Evolutionary conservation across 2,329 filamentous ascomycete genomes (phyloP), one percentile per base, ranked within the genome.

Genomic region (Arthrobotrys entomopaga): DNA sequence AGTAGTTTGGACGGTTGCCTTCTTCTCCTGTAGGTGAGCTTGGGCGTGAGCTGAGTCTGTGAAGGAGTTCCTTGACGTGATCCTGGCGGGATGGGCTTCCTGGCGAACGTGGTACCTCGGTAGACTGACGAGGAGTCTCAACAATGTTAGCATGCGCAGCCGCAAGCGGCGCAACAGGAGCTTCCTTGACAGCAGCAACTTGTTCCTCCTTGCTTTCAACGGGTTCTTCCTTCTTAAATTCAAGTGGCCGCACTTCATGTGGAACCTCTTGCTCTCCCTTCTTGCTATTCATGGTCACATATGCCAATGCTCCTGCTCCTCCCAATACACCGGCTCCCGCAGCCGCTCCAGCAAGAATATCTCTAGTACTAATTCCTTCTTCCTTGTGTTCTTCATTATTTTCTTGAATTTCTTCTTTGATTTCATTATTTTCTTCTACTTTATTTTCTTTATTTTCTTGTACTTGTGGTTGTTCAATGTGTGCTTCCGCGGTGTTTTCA

Each of bases 11-110:
- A 16, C 43, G 50, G 16, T 52, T 19, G 46, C 3, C 34, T 66
- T 73, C 69, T 15, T 73, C 69, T 38, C 67, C 67, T 5, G 69
- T 73, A 40, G 69, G 69, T 26, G 69, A 73, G 29, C 61, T 60
- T 46, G 69, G 69, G 15, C 69, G 69, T 6, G 69, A 73, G 56
- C 69, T 73, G 40, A 73, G 69, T 43, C 69, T 48, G 56, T 65
- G 60, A 19, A 73, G 46, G 13, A 73, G 61, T 3, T 73, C 69
- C 49, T 66, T 73, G 61, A 73, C 69, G 56, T 73, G 69, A 43
- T 73, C 57, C 22, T 53, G 69, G n/a, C 61, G 24, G 38, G 60
- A 57, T 52, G 69, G 69, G 54, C 60, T 72, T 16, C 67, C 60
- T 54, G 66, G 66, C 5, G 66, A 46, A 16, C 57, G 46, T 10